Evolutionary conservation across 164 flowering plant genomes (phyloP).

Genomic region (Piper longum): DNA sequence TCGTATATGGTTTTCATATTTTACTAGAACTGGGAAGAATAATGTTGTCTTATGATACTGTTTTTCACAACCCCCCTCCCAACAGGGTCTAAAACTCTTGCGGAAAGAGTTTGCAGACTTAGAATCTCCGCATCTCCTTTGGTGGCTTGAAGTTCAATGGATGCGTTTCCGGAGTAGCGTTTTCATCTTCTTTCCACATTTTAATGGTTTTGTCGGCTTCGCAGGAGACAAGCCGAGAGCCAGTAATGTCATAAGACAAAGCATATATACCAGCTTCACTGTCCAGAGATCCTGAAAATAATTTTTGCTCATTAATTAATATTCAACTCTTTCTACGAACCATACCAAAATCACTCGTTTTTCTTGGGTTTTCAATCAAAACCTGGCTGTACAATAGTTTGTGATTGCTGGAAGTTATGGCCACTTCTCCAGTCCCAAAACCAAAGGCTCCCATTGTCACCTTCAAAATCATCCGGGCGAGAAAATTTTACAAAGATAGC

Average conservation of each 20-base stretch:
- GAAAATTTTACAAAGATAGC: too few species aligned
- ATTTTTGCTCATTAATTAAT: neutral
- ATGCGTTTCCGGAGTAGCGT: slow-evolving; percentile 89
- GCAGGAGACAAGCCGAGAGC: slow-evolving; percentile 76
- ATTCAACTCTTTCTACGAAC: neutral
- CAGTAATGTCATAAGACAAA: slow-evolving; percentile 64
- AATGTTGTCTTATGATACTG: too few species aligned
- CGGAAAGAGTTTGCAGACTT: neutral
- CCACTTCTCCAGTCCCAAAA: slow-evolving; percentile 99
- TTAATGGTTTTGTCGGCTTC: slow-evolving; percentile 97
- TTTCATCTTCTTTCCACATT: slow-evolving; percentile 97
- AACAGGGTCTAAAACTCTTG: too few species aligned
- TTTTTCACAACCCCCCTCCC: too few species aligned
- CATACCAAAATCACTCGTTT: too few species aligned
- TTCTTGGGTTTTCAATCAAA: slow-evolving; percentile 5
- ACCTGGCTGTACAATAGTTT: slow-evolving; percentile 99
- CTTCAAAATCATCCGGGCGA: slow-evolving; percentile 19
- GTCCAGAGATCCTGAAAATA: slow-evolving; percentile 75
- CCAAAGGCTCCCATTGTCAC: slow-evolving; percentile 98
- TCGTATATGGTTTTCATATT: too few species aligned
- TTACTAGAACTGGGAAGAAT: too few species aligned
- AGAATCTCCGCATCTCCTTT: slow-evolving; percentile 77
- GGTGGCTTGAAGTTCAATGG: slow-evolving; percentile 92
- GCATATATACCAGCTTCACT: slow-evolving; percentile 97
- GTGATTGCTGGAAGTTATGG: slow-evolving; percentile 90